Evolutionary conservation across 768 basidiomycete species (phyloP), one percentile per base, ranked within the genome.

Genomic region (Termitomyces sp.): DNA sequence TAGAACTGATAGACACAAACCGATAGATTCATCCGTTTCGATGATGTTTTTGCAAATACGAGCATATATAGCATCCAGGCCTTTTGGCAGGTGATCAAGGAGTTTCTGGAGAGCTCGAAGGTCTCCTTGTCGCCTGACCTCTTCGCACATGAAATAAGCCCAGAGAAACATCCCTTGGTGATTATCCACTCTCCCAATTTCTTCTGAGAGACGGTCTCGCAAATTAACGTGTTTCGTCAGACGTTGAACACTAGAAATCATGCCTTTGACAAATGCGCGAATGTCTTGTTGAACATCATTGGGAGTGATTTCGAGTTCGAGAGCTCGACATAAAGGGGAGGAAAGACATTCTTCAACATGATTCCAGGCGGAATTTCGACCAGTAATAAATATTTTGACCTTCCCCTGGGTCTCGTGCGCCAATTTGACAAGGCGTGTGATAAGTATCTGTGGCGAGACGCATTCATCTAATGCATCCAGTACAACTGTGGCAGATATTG

Each of bases 381-480:
- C 52, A 9, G 56, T 57, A 40, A 53, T 25, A 13, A 53, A 16
- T 11, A 46, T 29, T 23, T 40, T 48, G 20, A 53, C 13, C 9
- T 40, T 40, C 13, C 42, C 52, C 7, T 9, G 22, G 33, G 7
- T 5, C 33, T 35, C n/a, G 12, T 18, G 39, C 1, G 32, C 36
- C 3, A 57, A 32, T 10, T 50, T 27, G 7, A 50, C 29, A 5
- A 57, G 25, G n/a, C 43, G 3, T 3, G 23, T n/a, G 20, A 50
- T n/a, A 16, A 57, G 25, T 5, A 12, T 48, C 20, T 5, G 22
- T 1, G 52, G 32, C 5, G 13, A 33, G n/a, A 42, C 39, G 52
- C 56, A 53, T 39, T 57, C 52, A 29, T 57, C 56, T n/a, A 57
- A 20, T 1, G 56, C 56, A 45, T 56, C 46, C 18, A 49, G 18